Percentiles rank a stretch among this genome's conserved stretches.
phyloP scores from a whole-genome alignment of 2,329 filamentous ascomycete species.

The Aureobasidium namibiae region DNA sequence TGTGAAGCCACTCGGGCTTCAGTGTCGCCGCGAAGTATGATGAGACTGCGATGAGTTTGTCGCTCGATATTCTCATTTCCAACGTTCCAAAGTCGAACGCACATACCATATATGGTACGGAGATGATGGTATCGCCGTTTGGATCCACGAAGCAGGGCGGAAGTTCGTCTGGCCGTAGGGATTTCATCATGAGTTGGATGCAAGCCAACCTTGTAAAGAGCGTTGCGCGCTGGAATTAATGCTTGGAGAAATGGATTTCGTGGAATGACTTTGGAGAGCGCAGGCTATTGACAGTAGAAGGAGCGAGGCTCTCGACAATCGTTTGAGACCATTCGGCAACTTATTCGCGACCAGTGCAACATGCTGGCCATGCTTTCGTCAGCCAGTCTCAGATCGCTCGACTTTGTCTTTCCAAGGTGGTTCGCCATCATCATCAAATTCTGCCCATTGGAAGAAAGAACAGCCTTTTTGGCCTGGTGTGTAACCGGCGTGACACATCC shows the following conservation, averaged over 20 bases:
- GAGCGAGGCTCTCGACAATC: too few relatives aligned
- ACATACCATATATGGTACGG: background rate
- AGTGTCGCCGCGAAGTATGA: background rate
- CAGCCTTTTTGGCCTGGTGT: conserved; percentile 59
- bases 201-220: background rate
- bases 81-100: background rate
- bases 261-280: too few relatives aligned
- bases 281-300: too few relatives aligned
- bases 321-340: too few relatives aligned
- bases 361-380: background rate
- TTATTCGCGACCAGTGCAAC: too few relatives aligned
- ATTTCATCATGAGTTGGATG: background rate
- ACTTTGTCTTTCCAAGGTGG: conserved; percentile 49
- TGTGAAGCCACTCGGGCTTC: background rate
- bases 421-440: conserved; percentile 78
- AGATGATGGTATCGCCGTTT: background rate
- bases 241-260: too few relatives aligned
- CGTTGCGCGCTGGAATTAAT: background rate
- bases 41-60: background rate
- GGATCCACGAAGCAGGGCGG: background rate
- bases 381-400: background rate
- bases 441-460: conserved; percentile 74
- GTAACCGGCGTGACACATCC: conserved; percentile 81
- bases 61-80: background rate
- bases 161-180: background rate